phyloP scores from a whole-genome alignment of 257 asterid genomes.

The Voacanga thouarsii region DNA sequence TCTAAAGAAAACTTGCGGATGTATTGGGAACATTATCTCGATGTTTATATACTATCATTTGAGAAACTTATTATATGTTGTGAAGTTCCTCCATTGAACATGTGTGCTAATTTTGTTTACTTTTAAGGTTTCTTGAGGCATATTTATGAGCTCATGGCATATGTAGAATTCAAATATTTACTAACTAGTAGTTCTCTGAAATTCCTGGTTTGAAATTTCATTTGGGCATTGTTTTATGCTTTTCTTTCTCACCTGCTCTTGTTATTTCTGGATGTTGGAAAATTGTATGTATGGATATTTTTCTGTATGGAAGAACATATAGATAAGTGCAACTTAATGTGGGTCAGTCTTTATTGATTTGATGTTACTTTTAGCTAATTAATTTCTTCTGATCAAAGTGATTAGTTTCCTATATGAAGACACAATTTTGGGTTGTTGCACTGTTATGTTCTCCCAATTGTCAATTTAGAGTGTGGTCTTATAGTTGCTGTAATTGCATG shows the following conservation, averaged over 20 bases:
- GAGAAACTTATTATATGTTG: background rate
- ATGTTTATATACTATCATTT: too few relatives aligned
- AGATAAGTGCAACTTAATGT: background rate
- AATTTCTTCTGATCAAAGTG: background rate
- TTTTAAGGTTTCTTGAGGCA: background rate
- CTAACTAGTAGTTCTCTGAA: background rate
- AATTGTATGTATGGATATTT: background rate
- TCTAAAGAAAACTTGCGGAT: too few relatives aligned
- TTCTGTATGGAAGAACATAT: background rate
- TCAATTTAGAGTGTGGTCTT: background rate
- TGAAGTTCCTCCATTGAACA: background rate
- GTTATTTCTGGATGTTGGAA: background rate
- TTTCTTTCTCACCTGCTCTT: background rate
- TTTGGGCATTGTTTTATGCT: background rate
- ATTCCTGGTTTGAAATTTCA: background rate
- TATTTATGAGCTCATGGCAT: background rate
- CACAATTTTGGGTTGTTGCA: background rate
- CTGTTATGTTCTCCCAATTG: background rate
- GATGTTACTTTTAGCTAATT: constrained; percentile 6
- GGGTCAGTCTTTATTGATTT: background rate
- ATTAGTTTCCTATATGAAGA: background rate
- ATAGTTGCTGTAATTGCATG: background rate
- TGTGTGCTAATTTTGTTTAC: background rate
- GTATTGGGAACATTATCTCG: too few relatives aligned
- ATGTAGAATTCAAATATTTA: background rate